These are phyloP conservation scores for Pseudohyphozyma bogoriensis DNA, from an alignment of 768 basidiomycete species.

Conservation along the genomic window DNA sequence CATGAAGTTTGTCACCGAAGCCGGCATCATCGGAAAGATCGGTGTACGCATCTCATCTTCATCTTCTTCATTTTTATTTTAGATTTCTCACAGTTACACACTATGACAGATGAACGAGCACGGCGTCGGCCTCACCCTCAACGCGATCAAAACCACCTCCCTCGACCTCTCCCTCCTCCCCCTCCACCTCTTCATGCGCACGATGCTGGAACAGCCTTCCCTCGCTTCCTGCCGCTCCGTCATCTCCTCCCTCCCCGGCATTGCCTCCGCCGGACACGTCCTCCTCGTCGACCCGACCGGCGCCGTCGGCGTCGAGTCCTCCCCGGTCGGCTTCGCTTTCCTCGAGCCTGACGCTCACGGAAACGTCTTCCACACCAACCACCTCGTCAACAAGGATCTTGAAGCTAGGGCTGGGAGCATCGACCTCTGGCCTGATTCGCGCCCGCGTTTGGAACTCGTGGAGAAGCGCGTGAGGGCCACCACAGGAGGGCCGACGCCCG, in stretches of 20 bases:
- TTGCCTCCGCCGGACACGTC: background rate
- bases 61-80: background rate
- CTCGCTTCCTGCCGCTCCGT: background rate
- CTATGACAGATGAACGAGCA: background rate
- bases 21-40: slow-evolving; percentile 1
- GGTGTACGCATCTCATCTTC: background rate
- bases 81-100: background rate
- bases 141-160: slow-evolving; percentile 1
- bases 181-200: slow-evolving; percentile 11
- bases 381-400: background rate
- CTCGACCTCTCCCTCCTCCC: slow-evolving; percentile 2
- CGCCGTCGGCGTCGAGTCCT: background rate
- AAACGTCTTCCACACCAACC: slow-evolving; percentile 8
- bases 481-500: background rate
- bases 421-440: background rate
- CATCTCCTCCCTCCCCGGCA: background rate
- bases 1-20: background rate
- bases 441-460: background rate
- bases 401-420: background rate
- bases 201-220: background rate
- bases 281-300: background rate
- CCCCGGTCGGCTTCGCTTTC: background rate
- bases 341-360: slow-evolving; percentile 3
- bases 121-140: slow-evolving; percentile 1
- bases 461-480: background rate